Percentiles rank a stretch among this genome's conserved stretches.
phyloP scores from a whole-genome alignment of 169 alveolate genomes.

The Cryptosporidium canis region DNA sequence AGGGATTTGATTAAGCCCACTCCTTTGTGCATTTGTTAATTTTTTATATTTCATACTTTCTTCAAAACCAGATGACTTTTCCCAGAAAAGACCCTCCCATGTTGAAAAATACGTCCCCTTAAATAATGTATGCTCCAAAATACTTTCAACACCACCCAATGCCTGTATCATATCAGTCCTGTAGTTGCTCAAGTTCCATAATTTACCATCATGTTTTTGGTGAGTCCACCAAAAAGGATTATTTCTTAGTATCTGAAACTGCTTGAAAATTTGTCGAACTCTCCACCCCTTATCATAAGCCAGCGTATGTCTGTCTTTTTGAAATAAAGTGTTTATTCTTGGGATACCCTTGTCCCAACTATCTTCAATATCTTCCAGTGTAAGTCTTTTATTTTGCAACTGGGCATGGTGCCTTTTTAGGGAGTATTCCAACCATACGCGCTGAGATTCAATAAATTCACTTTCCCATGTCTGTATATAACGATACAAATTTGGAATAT shows the following conservation, averaged over 20 bases:
- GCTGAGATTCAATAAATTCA: conserved; percentile 98
- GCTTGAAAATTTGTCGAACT: conserved; percentile 97
- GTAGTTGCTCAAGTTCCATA: conserved; percentile 99
- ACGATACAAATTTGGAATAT: conserved; percentile 98
- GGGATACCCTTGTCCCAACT: conserved; percentile 99
- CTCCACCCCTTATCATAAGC: conserved; percentile 99
- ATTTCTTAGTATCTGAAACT: conserved; percentile 93
- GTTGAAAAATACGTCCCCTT: conserved; percentile 99
- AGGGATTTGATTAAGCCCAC: conserved; percentile 99
- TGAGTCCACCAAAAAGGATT: conserved; percentile 99
- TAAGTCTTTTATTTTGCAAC: conserved; percentile 97
- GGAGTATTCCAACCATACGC: conserved; percentile 99
- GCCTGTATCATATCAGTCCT: conserved; percentile 99
- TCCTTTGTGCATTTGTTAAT: conserved; percentile 99
- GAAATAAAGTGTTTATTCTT: conserved; percentile 99
- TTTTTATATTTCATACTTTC: conserved; percentile 99
- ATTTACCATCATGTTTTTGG: conserved; percentile 99
- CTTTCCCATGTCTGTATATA: conserved; percentile 98
- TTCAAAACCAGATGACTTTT: conserved; percentile 98
- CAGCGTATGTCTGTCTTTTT: conserved; percentile 98
- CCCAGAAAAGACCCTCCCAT: conserved; percentile 99
- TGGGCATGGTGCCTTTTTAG: conserved; percentile 98
- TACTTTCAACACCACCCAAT: conserved; percentile 99
- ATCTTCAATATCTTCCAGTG: conserved; percentile 99
- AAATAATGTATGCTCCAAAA: conserved; percentile 99